A percentile compares a stretch with the other conserved stretches of the same genome.
phyloP scores from a whole-genome alignment of 2,329 filamentous ascomycete species.

The Phyllachora maydis region DNA sequence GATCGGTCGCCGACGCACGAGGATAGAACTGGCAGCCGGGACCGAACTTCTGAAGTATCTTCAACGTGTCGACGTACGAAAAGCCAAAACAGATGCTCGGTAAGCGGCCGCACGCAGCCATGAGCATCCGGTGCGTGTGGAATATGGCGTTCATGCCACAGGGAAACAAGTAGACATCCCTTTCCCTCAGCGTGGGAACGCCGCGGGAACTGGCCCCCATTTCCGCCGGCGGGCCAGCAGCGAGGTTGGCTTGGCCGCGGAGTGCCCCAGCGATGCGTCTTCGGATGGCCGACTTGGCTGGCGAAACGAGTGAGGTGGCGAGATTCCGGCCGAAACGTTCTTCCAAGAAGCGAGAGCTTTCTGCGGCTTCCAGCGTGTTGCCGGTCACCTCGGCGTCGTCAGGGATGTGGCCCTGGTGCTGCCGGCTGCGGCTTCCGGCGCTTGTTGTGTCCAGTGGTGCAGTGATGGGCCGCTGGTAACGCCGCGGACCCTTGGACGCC shows the following conservation, averaged over 20 bases:
- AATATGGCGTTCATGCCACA: constrained; percentile 93
- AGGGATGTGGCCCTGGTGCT: too few species aligned
- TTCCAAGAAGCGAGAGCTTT: constrained; percentile 69
- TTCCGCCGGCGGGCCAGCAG: constrained; percentile 26
- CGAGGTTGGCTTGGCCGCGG: constrained; percentile 47
- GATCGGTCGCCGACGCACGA: constrained; percentile 50
- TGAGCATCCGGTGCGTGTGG: constrained; percentile 58
- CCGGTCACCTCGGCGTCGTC: too few species aligned
- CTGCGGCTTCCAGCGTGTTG: constrained; percentile 29
- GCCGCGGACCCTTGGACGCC: constrained; percentile 48
- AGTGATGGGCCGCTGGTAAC: constrained; percentile 49
- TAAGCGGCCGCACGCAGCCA: constrained; percentile 37
- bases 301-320: constrained; percentile 54
- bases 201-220: constrained; percentile 28
- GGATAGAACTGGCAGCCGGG: constrained; percentile 81
- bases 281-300: constrained; percentile 70
- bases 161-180: constrained; percentile 77
- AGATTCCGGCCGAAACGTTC: constrained; percentile 88
- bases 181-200: constrained; percentile 49
- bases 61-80: constrained; percentile 90
- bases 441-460: too few species aligned
- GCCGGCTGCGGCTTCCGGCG: too few species aligned
- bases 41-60: constrained; percentile 87
- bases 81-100: constrained; percentile 92
- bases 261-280: constrained; percentile 78